phyloP scores from a whole-genome alignment of 225 moss, liverwort and hornwort genomes.

The Bryoerythrophyllum caledonicum region DNA sequence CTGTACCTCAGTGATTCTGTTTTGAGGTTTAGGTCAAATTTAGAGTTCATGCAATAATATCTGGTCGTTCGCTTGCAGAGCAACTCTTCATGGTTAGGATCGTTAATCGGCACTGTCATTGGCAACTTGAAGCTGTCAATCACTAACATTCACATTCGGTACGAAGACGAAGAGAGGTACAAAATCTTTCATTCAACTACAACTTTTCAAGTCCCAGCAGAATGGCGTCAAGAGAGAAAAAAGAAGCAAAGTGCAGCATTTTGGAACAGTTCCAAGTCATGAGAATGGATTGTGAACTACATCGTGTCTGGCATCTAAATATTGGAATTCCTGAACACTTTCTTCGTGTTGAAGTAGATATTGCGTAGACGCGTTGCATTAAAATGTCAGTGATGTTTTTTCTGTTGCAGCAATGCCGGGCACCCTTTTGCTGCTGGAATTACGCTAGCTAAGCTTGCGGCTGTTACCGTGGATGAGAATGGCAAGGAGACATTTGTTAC shows the following conservation, averaged over 20 bases:
- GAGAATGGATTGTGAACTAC: neutral
- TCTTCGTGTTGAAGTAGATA: neutral
- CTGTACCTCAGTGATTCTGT: neutral
- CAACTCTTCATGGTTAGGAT: conserved; percentile 89
- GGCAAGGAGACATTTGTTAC: conserved; percentile 94
- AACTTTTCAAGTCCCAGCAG: neutral
- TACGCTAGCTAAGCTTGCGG: conserved; percentile 85
- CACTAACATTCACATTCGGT: conserved; percentile 84
- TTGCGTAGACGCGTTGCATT: neutral
- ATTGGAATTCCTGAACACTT: neutral
- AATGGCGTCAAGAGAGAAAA: neutral
- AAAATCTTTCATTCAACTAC: neutral
- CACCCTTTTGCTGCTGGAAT: conserved; percentile 91
- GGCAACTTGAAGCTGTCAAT: conserved; percentile 92
- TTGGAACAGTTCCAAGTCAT: neutral
- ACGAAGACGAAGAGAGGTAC: conserved; percentile 89
- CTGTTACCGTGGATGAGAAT: conserved; percentile 87
- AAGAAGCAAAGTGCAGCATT: neutral
- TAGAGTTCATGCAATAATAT: neutral
- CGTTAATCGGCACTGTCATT: conserved; percentile 83
- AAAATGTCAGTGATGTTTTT: neutral
- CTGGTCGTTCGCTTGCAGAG: conserved; percentile 44
- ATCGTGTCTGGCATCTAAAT: conserved; percentile 1
- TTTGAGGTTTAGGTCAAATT: neutral
- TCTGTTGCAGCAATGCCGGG: conserved; percentile 61